Conservation (phyloP, 2,329 filamentous ascomycete genomes). For the Venturia oleaginea region DNA sequence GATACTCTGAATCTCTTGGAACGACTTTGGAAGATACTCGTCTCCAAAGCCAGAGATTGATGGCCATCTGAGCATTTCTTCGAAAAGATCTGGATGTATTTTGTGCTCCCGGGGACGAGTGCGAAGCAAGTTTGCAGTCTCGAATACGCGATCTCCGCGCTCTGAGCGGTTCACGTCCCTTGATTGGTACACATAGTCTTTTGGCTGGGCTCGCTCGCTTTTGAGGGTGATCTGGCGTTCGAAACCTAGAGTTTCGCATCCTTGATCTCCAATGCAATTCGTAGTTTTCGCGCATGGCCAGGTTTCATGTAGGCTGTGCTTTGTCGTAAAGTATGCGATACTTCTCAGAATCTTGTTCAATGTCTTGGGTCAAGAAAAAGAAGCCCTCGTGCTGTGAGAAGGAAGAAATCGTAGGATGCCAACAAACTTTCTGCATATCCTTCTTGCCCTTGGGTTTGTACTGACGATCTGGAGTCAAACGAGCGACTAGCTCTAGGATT, state of each 20-base stretch:
- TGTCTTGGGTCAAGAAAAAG: not conserved
- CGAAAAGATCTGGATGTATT: not conserved
- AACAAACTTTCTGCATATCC: not conserved
- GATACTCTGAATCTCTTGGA: not conserved
- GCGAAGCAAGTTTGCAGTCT: not conserved
- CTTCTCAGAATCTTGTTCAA: not conserved
- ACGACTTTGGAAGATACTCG: not conserved
- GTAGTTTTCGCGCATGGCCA: not conserved
- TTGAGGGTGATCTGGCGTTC: not conserved
- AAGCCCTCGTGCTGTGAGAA: constrained; percentile 9
- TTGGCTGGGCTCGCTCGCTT: not conserved
- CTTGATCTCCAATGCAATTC: not conserved
- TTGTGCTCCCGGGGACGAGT: not conserved
- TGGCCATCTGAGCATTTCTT: not conserved
- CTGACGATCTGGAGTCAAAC: not conserved
- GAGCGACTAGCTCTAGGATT: not conserved
- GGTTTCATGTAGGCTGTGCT: not conserved
- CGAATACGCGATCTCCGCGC: not conserved
- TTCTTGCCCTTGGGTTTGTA: not conserved
- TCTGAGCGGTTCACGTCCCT: not conserved
- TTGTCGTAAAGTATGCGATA: not conserved
- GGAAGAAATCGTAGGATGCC: not conserved
- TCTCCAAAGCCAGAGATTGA: not conserved
- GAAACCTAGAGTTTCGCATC: not conserved
- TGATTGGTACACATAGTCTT: not conserved